Base-by-base conservation (phyloP, 2,329 filamentous ascomycete genomes). In the Akanthomyces dipterigenus region DNA sequence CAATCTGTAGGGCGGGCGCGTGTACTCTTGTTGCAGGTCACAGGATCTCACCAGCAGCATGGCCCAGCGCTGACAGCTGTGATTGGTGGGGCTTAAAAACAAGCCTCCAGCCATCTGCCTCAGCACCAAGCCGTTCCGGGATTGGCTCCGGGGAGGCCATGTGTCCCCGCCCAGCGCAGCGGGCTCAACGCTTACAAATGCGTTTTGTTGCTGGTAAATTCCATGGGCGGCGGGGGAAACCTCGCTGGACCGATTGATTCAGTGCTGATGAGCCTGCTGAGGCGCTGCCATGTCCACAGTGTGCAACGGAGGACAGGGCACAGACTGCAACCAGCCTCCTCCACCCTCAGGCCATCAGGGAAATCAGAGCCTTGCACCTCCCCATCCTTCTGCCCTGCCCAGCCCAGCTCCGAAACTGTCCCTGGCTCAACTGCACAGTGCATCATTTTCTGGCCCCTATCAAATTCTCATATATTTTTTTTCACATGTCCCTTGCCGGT, bases 201-300 rank as follows among this genome's bases (percentile, higher is more conserved):
- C 59, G 22, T 12, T 61, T 60, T 61, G 55, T 50, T 55, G 45
- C 59, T 61, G 59, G 59, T 20, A 61, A 61, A 50, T 55, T 61
- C 59, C 51, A 61, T 38, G 31, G 31, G 8, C 31, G 31, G 31
- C 34, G n/a, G n/a, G 42, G 43, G 20, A n/a, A n/a, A 24, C 55
- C 53, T 31, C 50, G 31, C 12, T 18, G 4, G 26, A 16, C 2
- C 50, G 50, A 53, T 53, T 53, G 50, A 53, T 45, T 55, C 53
- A 55, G 53, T 22, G 50, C 34, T 11, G 40, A 6, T 36, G 31
- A 40, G 24, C 49, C 31, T 34, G 31, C 31, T 34, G n/a, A 24
- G 34, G 40, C 11, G 53, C 38, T 42, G 16, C 31, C 20, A 55
- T 55, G 26, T 16, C 24, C 53, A 45, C 53, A 34, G 31, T 55